Conservation (phyloP, 805 yeast genomes). For the Ogataea nonfermentans region DNA sequence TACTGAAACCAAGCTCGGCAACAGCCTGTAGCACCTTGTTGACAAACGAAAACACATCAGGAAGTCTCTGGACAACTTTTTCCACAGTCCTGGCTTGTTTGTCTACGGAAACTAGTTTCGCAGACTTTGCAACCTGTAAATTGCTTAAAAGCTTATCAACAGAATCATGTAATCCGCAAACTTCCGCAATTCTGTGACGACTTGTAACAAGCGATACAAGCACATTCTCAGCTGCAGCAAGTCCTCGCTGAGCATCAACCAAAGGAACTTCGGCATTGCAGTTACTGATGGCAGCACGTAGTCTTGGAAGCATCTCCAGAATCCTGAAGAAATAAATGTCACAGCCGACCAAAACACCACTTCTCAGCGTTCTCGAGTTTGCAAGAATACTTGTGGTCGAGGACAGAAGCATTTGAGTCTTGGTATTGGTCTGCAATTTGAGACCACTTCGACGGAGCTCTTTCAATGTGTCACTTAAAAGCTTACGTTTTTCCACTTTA, state of each 20-base stretch:
- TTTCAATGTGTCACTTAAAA: slow-evolving; percentile 72
- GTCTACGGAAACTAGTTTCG: slow-evolving; percentile 2
- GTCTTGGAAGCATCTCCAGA: slow-evolving; percentile 76
- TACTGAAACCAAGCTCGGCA: not conserved
- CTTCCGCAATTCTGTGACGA: slow-evolving; percentile 46
- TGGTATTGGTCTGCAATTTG: slow-evolving; percentile 61
- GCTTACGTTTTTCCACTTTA: slow-evolving; percentile 75
- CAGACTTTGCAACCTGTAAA: slow-evolving; percentile 1
- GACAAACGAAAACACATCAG: slow-evolving; percentile 14
- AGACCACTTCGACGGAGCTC: slow-evolving; percentile 78
- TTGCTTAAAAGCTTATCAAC: not conserved
- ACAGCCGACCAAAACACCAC: slow-evolving; percentile 36
- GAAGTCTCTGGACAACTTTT: slow-evolving; percentile 26
- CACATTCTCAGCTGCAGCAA: slow-evolving; percentile 74
- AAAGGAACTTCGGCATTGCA: slow-evolving; percentile 74
- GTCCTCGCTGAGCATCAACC: slow-evolving; percentile 68
- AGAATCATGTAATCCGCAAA: slow-evolving; percentile 16
- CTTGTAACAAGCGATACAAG: slow-evolving; percentile 54
- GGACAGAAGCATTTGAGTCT: slow-evolving; percentile 59
- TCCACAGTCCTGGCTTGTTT: slow-evolving; percentile 17
- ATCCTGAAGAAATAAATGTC: slow-evolving; percentile 65
- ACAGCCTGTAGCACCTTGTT: not conserved
- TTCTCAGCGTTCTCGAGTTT: slow-evolving; percentile 45
- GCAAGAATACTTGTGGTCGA: slow-evolving; percentile 64
- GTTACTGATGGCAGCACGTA: slow-evolving; percentile 60